Base-by-base conservation (phyloP, 495 filamentous ascomycete genomes). In the Aspergillus mulundensis region DNA sequence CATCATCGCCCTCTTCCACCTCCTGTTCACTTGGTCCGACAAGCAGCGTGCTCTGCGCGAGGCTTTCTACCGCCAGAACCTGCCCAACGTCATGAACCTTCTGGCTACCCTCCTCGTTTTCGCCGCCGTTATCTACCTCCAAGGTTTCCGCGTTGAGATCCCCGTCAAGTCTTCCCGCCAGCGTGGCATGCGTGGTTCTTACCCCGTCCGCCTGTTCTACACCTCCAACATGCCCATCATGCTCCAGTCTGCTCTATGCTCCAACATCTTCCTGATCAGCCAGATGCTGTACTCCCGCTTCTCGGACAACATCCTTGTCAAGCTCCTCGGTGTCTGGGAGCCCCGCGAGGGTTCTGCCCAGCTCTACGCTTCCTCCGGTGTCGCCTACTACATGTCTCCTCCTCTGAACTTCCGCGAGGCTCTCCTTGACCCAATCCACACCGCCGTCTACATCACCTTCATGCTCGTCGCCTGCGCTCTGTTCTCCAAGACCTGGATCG, bases 401-500 rank as follows among this genome's bases (percentile, higher is more conserved):
- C 94, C 95, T 34, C 82, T 96, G 58, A 96, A 93, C 85, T 92
- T 99, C 80, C 95, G 86, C 69, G 93, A 97, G 61, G 94, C 95
- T 56, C 82, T 99, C 12, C 75, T 96, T 47, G 95, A 99, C 76
- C 94, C 95, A 28, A 87, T 99, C 62, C 93, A 99, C 79, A 97
- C 95, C 14, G 89, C 87, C 55, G 83, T 97, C 67, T 99, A 97
- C 76, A 91, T 97, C 58, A 81, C 83, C 44, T 99, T 96, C 77
- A 99, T 97, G 91, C 84, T 97, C 50, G 86, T 88, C 62, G 95
- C 95, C 60, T 99, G 95, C 66, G 95, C 95, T 50, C 83, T 97
- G 69, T 99, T 99, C 83, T 96, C 91, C 74, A 99, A 97, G 89
- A 97, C 94, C 62, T 98, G 94, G 95, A 97, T 99, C 68, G 95